phyloP scores from a whole-genome alignment of 305 asterid genomes.

The Ilex paraguariensis region DNA sequence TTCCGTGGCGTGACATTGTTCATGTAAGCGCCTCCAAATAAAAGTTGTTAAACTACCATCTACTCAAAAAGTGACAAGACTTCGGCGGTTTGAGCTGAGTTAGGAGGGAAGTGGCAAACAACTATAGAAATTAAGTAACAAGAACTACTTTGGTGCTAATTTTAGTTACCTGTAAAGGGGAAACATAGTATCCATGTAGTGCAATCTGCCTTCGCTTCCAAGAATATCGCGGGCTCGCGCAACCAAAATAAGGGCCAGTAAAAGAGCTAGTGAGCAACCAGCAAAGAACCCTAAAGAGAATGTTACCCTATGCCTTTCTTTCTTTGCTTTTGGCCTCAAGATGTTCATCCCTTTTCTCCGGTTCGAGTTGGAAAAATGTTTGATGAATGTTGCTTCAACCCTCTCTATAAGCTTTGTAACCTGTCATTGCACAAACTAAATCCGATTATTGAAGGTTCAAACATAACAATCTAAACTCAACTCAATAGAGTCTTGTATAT shows the following conservation, averaged over 20 bases:
- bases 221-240: constrained; percentile 38
- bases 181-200: constrained; percentile 51
- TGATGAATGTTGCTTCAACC: constrained; percentile 55
- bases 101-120: too few relatives aligned
- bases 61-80: too few relatives aligned
- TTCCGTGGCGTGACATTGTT: too few relatives aligned
- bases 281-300: constrained; percentile 75
- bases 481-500: too few relatives aligned
- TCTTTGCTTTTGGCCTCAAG: constrained; percentile 61
- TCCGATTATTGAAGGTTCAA: too few relatives aligned
- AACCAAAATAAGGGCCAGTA: constrained; percentile 52
- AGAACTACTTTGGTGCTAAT: constrained; percentile 1
- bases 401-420: constrained; percentile 55
- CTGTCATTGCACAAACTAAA: constrained; percentile 26
- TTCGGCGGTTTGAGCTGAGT: too few relatives aligned
- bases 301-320: constrained; percentile 53
- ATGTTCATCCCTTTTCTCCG: constrained; percentile 71
- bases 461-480: too few relatives aligned
- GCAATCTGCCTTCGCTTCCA: constrained; percentile 33
- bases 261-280: constrained; percentile 66
- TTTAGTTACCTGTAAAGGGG: constrained; percentile 66
- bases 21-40: too few relatives aligned
- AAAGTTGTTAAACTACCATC: too few relatives aligned
- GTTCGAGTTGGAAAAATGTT: constrained; percentile 53
- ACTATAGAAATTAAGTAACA: not conserved